Evolutionary conservation across 2,329 filamentous ascomycete species (phyloP), one percentile per base, ranked within the genome.

Genomic region (Fusarium fujikuroi): DNA sequence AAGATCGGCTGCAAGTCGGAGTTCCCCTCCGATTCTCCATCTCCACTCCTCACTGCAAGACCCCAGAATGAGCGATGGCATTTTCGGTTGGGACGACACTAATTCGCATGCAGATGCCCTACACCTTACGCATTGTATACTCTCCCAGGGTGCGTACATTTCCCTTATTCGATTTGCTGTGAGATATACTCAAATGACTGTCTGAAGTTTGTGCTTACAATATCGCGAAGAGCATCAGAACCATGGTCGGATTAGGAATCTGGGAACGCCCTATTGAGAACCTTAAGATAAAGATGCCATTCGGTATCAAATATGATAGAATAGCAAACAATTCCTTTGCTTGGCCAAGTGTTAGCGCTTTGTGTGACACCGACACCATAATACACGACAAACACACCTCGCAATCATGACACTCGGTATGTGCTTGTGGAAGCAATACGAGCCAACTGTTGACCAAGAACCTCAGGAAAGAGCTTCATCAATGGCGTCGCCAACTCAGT

Each of bases 401-500:
- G 18, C 43, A 36, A 70, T 15, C 43, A 76, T 76, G 75, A 75
- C 75, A 25, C 36, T 76, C n/a, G 75, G 75, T 75, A 72, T 21
- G 65, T 16, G 37, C 34, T 58, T 43, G 30, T 25, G 30, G 37
- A 21, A 40, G 32, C 18, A 42, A 28, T 21, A 14, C 3, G 4
- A n/a, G 14, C 10, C 18, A 25, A 18, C 8, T 25, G 44, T 37
- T 56, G 19, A 63, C 44, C 9, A 34, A 23, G 14, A 8, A 7
- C 12, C 37, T 32, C 12, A 77, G 75, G 75, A 18, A 77, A 77
- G 66, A 76, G 73, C 54, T 77, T 77, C 56, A 74, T 77, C 49
- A 68, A 47, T 63, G 74, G 70, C 21, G 70, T 74, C 15, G 23
- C 66, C 23, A 73, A 70, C 44, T 62, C 74, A 1, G 75, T 77